A percentile compares a stretch with the other conserved stretches of the same genome.
Conservation (phyloP, 345 rosid genomes). For the Salix dunnii region DNA sequence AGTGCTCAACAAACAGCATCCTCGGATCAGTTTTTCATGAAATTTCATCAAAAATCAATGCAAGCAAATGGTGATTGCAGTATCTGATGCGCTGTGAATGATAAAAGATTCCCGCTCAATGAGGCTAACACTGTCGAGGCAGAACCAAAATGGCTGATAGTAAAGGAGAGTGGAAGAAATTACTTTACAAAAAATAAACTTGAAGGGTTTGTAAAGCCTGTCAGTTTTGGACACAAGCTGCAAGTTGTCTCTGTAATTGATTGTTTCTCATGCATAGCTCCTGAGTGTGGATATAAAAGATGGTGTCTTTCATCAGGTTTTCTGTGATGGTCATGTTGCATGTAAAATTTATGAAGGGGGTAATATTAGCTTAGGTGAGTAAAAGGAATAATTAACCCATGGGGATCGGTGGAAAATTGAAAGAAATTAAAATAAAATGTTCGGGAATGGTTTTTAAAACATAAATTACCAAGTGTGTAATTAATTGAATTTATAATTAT, state of each 20-base stretch:
- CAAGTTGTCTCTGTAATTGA: conserved; percentile 15
- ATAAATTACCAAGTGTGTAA: too few species aligned
- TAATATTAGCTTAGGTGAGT: too few species aligned
- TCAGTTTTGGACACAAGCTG: conserved; percentile 15
- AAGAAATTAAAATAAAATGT: too few species aligned
- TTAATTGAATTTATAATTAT: too few species aligned
- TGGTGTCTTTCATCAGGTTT: not conserved
- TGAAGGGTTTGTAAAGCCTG: conserved; percentile 12
- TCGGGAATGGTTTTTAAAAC: too few species aligned
- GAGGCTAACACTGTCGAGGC: not conserved
- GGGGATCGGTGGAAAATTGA: too few species aligned
- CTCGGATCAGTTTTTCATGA: not conserved
- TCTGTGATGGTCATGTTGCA: too few species aligned
- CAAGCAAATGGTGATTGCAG: not conserved
- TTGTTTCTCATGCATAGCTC: conserved; percentile 3
- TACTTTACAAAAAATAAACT: not conserved
- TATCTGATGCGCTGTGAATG: not conserved
- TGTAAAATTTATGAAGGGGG: too few species aligned
- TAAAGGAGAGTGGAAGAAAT: not conserved
- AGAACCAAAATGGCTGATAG: too few species aligned
- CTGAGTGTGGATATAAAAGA: conserved; percentile 8
- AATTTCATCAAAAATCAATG: not conserved
- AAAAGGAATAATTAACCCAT: too few species aligned
- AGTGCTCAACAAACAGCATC: not conserved
- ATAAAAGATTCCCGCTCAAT: not conserved